Evolutionary conservation across 306 rosid species (phyloP), one percentile per base, ranked within the genome.

Genomic region (Vigna nakashimae): DNA sequence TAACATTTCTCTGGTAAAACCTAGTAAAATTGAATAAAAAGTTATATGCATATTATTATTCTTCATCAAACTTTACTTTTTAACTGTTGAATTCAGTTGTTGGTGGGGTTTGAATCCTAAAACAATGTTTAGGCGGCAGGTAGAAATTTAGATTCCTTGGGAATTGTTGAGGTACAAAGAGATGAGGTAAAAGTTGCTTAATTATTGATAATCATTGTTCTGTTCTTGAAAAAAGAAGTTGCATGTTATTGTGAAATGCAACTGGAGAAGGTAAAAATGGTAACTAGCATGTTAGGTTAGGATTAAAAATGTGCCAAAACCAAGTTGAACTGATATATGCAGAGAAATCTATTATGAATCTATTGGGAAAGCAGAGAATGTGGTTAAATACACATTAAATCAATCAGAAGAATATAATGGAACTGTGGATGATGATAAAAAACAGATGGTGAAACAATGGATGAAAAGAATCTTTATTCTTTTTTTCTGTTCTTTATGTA

Each of bases 181-280:
- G 53, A 26, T 5, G 32, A 66, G 16, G 15, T 28, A 16, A 42
- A 42, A 42, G 46, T 9, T 42, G 46, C 12, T 9, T 42, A 73
- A 74, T 51, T 58, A 46, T 55, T 5, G 34, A 65, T 32, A 80
- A 55, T 65, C 75, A 73, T 53, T 57, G 7, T 64, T 73, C 63
- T 56, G 69, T 73, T 73, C 34, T 2, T 40, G 12, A 40, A 9
- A 28, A 15, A 50, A 73, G 28, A 80, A 53, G 65, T 65, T 80
- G 78, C 38, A 50, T 79, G 78, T 71, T 72, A 49, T 51, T 16
- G 64, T 11, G 56, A 42, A 71, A 79, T 52, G 26, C 26, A 71
- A 38, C 55, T n/a, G 2, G 7, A 9, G 6, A 52, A 55, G 69
- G 69, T 53, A 46, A 78, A 78, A 56, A 20, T 30, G 69, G 79